Evolutionary conservation across 2,329 filamentous ascomycete species (phyloP), one percentile per base, ranked within the genome.

Genomic region (Penicillium sumatraense): DNA sequence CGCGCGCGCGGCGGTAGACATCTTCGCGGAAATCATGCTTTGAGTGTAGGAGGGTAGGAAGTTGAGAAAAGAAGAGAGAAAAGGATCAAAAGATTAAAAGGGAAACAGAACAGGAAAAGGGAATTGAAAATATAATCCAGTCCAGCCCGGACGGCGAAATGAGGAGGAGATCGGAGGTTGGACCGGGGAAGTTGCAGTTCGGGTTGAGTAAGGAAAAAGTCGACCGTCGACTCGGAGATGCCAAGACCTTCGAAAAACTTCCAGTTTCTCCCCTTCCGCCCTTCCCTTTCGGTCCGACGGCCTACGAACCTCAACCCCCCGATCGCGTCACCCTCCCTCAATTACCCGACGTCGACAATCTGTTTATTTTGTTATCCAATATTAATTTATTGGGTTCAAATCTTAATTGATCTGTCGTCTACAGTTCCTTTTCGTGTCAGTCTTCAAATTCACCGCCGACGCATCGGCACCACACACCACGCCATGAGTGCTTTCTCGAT

Each of bases 1-100:
- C 64, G 69, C 69, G 63, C 73, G 72, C 57, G 69, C 69, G 63
- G 70, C 69, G 56, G 68, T 68, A 49, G 72, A 67, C 68, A 74
- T 67, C 61, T 65, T 75, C 24, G 74, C 63, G 51, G 68, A 68
- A 63, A 77, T 72, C 75, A 77, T 77, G 64, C 70, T 75, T 64
- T 68, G 52, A 27, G 18, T 13, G 18, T 46, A 40, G 24, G 16
- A 55, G 18, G n/a, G n/a, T 38, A 56, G 31, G 16, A 38, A 16
- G 20, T 50, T 29, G 44, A 59, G 31, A 46, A 49, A 31, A 24
- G 41, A 54, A 36, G 50, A 47, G 16, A 41, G 33, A 13, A 48
- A 5, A 49, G 49, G n/a, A n/a, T n/a, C n/a, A n/a, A n/a, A n/a
- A 45, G 23, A 31, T 31, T 13, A 31, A 5, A 31, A 9, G n/a